Base-by-base conservation (phyloP, 495 filamentous ascomycete species). In the Alectoria sarmentosa region DNA sequence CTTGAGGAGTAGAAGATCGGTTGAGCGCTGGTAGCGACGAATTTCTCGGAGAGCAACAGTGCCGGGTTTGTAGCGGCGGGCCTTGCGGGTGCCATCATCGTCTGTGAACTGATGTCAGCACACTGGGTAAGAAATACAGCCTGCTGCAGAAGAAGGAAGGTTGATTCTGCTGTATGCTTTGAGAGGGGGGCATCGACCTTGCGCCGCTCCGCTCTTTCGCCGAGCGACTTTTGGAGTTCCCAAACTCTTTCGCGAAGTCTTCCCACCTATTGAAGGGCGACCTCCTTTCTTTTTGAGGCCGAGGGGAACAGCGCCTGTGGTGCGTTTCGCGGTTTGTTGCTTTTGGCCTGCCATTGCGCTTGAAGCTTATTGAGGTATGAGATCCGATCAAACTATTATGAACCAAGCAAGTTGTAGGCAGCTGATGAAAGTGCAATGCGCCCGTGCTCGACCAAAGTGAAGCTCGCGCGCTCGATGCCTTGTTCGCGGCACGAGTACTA, bases 21-120 rank as follows among this genome's bases (percentile, higher is more conserved):
- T 96, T 54, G 79, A 85, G 71, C 83, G 84, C 76, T 97, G 92
- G 72, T 94, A 91, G 69, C 81, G 80, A 57, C 92, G 82, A 73
- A 97, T 97, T 77, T 97, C 92, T 69, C 84, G 85, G 21, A 97
- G 78, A 3, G 92, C 92, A 23, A 88, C 74, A 2, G 92, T 96
- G 63, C 92, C 92, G 4, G 92, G 92, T 63, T 80, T 87, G 74
- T 93, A 96, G 69, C 92, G 85, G 64, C 81, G 85, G 63, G 62
- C 44, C 37, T 72, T 71, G 8, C 67, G 60, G 21, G 58, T 17
- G n/a, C 46, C 48, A 11, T 63, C 61, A 30, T 64, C 55, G 39
- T 64, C 55, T 64, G 37, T n/a, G 1, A 3, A 8, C 4, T 3
- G 8, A 15, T 59, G 41, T 64, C 55, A 58, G 62, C 21, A 11